Evolutionary conservation across 2,329 filamentous ascomycete genomes (phyloP), one percentile per base, ranked within the genome.

Genomic region (Neopestalotiopsis sp.): DNA sequence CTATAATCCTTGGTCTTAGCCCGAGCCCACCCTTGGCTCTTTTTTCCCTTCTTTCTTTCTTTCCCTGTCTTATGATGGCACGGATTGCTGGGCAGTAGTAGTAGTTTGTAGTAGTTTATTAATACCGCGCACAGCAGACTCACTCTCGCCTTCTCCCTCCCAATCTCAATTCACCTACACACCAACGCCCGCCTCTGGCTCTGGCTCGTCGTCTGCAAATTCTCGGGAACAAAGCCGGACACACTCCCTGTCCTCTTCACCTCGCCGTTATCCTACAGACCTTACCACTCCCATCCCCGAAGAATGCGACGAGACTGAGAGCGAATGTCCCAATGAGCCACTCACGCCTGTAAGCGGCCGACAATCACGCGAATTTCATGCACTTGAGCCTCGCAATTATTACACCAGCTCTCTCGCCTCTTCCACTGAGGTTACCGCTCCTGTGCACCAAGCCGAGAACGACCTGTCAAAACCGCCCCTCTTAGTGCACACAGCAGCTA

Each of bases 301-400:
- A 79, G 84, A 85, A 75, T 84, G 84, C 77, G 87, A 87, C 79
- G 89, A 90, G 76, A 89, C 88, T 9, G 85, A 86, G 71, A 89
- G 85, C 77, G 88, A 90, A 74, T 85, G 84, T 30, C 81, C 83
- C 67, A 86, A 87, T 79, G 89, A 91, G 72, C 89, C 89, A 59
- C 82, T 89, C 69, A 91, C 89, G 28, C 89, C 89, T 62, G 85
- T 88, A 69, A 90, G 88, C 74, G 82, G 82, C 73, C 84, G 85
- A 70, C 84, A 87, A 74, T 89, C 88, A 61, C 84, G 85, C 69
- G 86, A 88, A 72, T 88, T 89, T 71, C 81, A 81, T 62, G 78
- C 80, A 45, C 76, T 82, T 70, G 81, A 82, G 67, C 78, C 78
- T 65, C 81, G 81, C 72, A 81, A 85, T 30, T 52, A 71, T 42